Conservation (phyloP, 1,284 basidiomycete genomes). For the Sanghuangporus baumii region DNA sequence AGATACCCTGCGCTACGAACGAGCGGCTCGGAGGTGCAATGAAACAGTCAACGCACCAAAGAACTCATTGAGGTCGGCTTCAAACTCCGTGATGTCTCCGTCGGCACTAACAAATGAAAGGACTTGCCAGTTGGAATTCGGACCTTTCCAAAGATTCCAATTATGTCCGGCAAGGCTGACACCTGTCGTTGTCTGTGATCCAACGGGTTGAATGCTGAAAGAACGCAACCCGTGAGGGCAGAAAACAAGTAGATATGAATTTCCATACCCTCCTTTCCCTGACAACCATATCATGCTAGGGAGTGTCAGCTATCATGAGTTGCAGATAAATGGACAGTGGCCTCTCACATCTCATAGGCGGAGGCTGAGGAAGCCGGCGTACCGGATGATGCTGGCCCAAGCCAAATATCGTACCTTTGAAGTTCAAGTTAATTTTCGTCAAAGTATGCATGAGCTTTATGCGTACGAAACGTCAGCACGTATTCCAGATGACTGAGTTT, state of each 20-base stretch:
- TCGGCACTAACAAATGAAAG: constrained; percentile 47
- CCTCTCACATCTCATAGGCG: constrained; percentile 47
- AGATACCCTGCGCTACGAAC: background rate
- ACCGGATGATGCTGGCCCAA: constrained; percentile 38
- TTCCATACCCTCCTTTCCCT: constrained; percentile 45
- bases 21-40: background rate
- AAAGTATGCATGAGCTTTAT: background rate
- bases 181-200: constrained; percentile 40
- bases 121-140: constrained; percentile 51
- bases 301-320: background rate
- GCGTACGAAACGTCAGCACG: constrained; percentile 50
- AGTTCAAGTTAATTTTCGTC: background rate
- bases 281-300: constrained; percentile 59
- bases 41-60: constrained; percentile 35
- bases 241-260: background rate
- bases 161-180: constrained; percentile 42
- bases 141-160: constrained; percentile 54
- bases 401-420: constrained; percentile 51
- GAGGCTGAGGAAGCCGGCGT: constrained; percentile 42
- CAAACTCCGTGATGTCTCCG: constrained; percentile 47
- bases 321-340: background rate
- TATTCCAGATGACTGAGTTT: constrained; percentile 38
- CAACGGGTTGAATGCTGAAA: constrained; percentile 47
- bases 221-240: background rate
- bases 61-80: constrained; percentile 49